Evolutionary conservation across 1,284 basidiomycete genomes (phyloP).

Genomic region (Vanrija sp.): DNA sequence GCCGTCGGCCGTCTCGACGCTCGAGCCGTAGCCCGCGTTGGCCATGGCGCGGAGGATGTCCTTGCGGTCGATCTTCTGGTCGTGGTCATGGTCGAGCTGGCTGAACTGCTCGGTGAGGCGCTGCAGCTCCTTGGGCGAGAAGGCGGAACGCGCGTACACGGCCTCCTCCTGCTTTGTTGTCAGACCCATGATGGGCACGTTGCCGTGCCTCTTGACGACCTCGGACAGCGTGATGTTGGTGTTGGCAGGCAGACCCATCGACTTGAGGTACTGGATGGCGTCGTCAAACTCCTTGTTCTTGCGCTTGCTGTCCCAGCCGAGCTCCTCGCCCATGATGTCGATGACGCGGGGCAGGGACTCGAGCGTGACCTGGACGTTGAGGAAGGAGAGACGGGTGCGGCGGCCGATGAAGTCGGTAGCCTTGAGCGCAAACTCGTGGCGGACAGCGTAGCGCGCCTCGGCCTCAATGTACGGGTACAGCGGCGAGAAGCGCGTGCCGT

Average conservation of each 20-base stretch:
- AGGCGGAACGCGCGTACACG: constrained; percentile 58
- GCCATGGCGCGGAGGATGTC: constrained; percentile 47
- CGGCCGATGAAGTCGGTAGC: constrained; percentile 90
- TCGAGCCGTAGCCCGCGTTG: constrained; percentile 41
- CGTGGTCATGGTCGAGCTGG: constrained; percentile 48
- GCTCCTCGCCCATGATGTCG: constrained; percentile 84
- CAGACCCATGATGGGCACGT: constrained; percentile 34
- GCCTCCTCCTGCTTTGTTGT: constrained; percentile 43
- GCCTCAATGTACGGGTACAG: constrained; percentile 90
- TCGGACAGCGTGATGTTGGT: constrained; percentile 42
- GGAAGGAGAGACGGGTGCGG: constrained; percentile 84
- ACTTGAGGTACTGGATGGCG: constrained; percentile 63
- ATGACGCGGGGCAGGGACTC: constrained; percentile 80
- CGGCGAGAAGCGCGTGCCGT: constrained; percentile 71
- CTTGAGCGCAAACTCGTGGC: constrained; percentile 85
- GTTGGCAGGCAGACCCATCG: constrained; percentile 68
- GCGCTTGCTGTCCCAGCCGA: constrained; percentile 66
- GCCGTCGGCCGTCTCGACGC: constrained; percentile 59
- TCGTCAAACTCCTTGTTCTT: constrained; percentile 61
- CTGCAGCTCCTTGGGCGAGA: constrained; percentile 66
- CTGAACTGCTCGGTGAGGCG: constrained; percentile 61
- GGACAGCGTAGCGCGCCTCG: constrained; percentile 85
- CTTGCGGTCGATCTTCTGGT: constrained; percentile 42
- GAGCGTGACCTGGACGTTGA: constrained; percentile 83
- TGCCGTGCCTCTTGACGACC: constrained; percentile 30